These are phyloP conservation scores for Aureobasidium pullulans DNA, from an alignment of 2,329 filamentous ascomycete genomes.

Conservation along the genomic window DNA sequence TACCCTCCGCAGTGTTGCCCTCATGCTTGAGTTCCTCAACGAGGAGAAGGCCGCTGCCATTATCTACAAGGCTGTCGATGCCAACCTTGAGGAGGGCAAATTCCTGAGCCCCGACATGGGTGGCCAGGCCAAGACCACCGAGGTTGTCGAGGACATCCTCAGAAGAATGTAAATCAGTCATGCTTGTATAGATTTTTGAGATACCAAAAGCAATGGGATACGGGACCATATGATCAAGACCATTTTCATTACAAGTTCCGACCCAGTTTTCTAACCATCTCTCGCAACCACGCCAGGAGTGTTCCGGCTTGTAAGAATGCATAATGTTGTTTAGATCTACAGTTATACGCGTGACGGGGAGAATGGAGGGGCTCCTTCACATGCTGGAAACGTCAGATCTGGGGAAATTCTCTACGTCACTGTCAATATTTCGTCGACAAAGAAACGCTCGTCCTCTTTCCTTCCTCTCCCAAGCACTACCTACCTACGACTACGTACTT, in stretches of 20 bases:
- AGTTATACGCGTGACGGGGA: too few species aligned
- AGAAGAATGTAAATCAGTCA: slow-evolving; percentile 57
- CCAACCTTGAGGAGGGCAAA: slow-evolving; percentile 74
- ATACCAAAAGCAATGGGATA: slow-evolving; percentile 12
- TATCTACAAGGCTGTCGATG: slow-evolving; percentile 91
- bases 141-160: slow-evolving; percentile 83
- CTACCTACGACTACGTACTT: background rate
- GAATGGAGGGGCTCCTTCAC: background rate
- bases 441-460: background rate
- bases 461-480: background rate
- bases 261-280: too few species aligned
- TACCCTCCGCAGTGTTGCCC: slow-evolving; percentile 78
- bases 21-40: slow-evolving; percentile 95
- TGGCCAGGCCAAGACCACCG: slow-evolving; percentile 73
- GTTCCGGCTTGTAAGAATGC: too few species aligned
- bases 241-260: background rate
- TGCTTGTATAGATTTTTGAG: slow-evolving; percentile 13
- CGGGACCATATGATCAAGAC: background rate
- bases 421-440: background rate
- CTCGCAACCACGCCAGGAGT: too few species aligned
- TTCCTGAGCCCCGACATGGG: slow-evolving; percentile 85
- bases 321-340: too few species aligned
- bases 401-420: slow-evolving; percentile 3
- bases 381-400: background rate
- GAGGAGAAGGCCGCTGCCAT: slow-evolving; percentile 77